Base-by-base conservation (phyloP, 2,329 filamentous ascomycete species). In the Cordyceps javanica region DNA sequence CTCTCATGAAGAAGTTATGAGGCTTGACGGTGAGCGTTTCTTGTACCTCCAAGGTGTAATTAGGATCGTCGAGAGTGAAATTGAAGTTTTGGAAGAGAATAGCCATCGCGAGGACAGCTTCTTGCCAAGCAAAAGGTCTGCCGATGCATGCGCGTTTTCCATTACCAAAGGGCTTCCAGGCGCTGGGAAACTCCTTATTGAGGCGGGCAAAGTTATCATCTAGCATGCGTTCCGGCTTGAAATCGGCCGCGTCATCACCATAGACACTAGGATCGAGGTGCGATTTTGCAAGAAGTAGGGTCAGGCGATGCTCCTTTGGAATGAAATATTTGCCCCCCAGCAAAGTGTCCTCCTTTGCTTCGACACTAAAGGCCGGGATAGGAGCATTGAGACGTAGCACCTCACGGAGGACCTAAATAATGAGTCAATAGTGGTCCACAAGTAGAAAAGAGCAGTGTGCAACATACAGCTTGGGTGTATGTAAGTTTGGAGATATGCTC, bases 161-260 rank as follows among this genome's bases (percentile, higher is more conserved):
- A 59, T 88, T 88, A 1, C 89, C 89, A 63, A 91, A 92, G 3
- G 89, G 87, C 71, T 89, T 88, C 85, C 83, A 88, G 32, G 79
- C 78, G 55, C 82, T 82, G 14, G 78, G 77, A 30, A 83, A 86
- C 6, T 89, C 76, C 26, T 82, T 81, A 60, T 83, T 80, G 23
- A 85, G 68, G 3, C 76, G 77, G 16, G 83, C 76, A 64, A 90
- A 91, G 25, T 81, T 77, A 14, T 85, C 86, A 39, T 89, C 85
- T 0, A 86, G 70, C 86, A 91, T 89, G 10, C 88, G 77, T 67
- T 91, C 88, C 0, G 89, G 88, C 55, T 77, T 78, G 72, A 89
- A 91, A 21, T 83, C 79, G 1, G 79, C 68, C 1, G 86, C 85
- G 59, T 89, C 85, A 0, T 81, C 77, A 0, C 88, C 88, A 50